Base-by-base conservation (phyloP, 805 yeast genomes). In the Blastobotrys parvus region DNA sequence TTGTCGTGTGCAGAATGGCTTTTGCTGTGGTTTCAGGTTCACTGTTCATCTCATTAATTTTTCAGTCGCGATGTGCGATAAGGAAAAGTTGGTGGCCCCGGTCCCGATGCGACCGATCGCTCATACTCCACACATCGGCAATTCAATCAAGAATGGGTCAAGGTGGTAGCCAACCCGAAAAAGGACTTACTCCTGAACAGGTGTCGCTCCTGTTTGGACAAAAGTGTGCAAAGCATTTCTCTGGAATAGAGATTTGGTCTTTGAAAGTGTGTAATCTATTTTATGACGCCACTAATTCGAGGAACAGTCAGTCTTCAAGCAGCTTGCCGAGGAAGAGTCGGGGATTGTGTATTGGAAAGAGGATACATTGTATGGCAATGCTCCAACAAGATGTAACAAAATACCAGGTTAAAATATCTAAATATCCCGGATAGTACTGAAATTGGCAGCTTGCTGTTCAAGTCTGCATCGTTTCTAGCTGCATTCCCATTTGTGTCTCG, bases 1-100 rank as follows among this genome's bases (percentile, higher is more conserved):
- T 77, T 2, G 73, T 63, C 0, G 90, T 81, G 15, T 58, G 51
- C 2, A 83, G 47, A 2, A 66, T 57, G n/a, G 78, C 80, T 49
- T 72, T 74, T 3, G 60, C 61, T 15, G 53, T 47, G 7, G 59
- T 47, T 10, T 43, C 45, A 3, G 61, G 59, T 30, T 55, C 56
- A n/a, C n/a, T 16, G 11, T 17, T 17, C 35, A 32, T 15, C 35
- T 15, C n/a, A 18, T 32, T 15, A 32, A 13, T n/a, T 32, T 32
- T 15, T 32, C 21, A 20, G 29, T n/a, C n/a, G n/a, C n/a, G n/a
- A n/a, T n/a, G n/a, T 25, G 29, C 7, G 29, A 25, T 11, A 11
- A 25, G 29, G 11, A 7, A 25, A 25, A 25, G 29, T 25, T n/a
- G n/a, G n/a, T n/a, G n/a, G n/a, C n/a, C n/a, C n/a, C n/a, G n/a